These are phyloP conservation scores for Acacia crassicarpa DNA, from an alignment of 306 rosid species.

Conservation along the genomic window DNA sequence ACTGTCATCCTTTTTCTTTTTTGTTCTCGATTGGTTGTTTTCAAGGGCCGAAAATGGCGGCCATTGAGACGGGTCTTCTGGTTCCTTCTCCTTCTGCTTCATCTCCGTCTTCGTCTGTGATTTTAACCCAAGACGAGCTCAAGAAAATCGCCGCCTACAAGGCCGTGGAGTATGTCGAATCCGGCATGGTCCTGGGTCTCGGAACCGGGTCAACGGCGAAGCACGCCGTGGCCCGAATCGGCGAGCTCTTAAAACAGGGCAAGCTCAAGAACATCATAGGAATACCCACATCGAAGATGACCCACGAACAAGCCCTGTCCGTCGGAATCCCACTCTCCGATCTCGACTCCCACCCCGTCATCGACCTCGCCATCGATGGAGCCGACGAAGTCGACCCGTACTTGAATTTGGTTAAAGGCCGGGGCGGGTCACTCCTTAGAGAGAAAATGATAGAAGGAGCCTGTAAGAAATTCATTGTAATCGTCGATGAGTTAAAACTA, in stretches of 20 bases:
- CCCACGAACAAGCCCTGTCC: slow-evolving; percentile 75
- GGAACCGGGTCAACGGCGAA: slow-evolving; percentile 93
- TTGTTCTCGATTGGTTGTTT: background rate
- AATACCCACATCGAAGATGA: slow-evolving; percentile 75
- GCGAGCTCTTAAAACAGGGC: slow-evolving; percentile 70
- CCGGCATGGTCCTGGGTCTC: slow-evolving; percentile 88
- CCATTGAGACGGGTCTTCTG: slow-evolving; percentile 63
- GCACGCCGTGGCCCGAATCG: slow-evolving; percentile 83
- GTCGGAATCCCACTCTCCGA: slow-evolving; percentile 76
- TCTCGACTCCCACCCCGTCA: slow-evolving; percentile 64
- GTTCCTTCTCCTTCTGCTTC: slow-evolving; percentile 50
- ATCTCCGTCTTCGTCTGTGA: slow-evolving; percentile 32
- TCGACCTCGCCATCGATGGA: slow-evolving; percentile 86
- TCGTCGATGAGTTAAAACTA: slow-evolving; percentile 81
- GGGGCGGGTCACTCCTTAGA: slow-evolving; percentile 82
- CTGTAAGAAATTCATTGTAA: slow-evolving; percentile 66
- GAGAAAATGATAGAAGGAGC: slow-evolving; percentile 89
- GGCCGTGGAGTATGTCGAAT: slow-evolving; percentile 79
- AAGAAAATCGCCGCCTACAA: slow-evolving; percentile 92
- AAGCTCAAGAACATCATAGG: slow-evolving; percentile 64
- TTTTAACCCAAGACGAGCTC: slow-evolving; percentile 77
- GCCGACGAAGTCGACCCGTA: slow-evolving; percentile 90
- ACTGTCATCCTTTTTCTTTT: no score
- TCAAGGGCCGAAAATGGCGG: slow-evolving; percentile 38
- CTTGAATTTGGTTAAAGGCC: slow-evolving; percentile 78